These are phyloP conservation scores for Pseudogymnoascus sp. DNA, from an alignment of 2,329 filamentous ascomycete species.

Conservation along the genomic window DNA sequence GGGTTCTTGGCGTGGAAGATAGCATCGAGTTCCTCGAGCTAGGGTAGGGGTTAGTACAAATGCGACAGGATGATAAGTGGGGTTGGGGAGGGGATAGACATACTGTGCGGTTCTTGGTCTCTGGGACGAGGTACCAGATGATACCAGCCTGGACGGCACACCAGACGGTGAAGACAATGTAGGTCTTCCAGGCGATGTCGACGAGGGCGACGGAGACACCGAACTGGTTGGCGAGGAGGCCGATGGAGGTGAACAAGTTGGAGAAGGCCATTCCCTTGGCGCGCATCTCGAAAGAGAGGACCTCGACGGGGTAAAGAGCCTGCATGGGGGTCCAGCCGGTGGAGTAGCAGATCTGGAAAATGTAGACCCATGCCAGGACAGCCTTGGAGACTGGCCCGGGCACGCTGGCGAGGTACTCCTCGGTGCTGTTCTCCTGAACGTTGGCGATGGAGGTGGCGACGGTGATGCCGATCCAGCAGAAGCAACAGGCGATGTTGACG, in stretches of 20 bases:
- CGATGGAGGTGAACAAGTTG: conserved; percentile 35
- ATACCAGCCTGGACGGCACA: conserved; percentile 33
- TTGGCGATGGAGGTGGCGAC: conserved; percentile 29
- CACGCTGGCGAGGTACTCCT: background rate
- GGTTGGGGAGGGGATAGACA: background rate
- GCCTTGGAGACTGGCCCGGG: conserved; percentile 32
- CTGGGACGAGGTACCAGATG: conserved; percentile 42
- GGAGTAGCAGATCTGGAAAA: conserved; percentile 45
- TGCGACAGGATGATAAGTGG: background rate
- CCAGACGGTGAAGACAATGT: conserved; percentile 42
- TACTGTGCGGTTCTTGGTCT: conserved; percentile 40
- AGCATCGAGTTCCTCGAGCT: conserved; percentile 44
- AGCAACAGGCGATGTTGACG: conserved; percentile 38
- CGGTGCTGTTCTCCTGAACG: background rate
- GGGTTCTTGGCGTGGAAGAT: conserved; percentile 38
- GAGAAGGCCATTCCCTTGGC: conserved; percentile 48
- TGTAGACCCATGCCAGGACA: conserved; percentile 43
- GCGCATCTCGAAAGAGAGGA: conserved; percentile 44
- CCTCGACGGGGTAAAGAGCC: conserved; percentile 44
- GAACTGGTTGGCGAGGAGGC: conserved; percentile 38
- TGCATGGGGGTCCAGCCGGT: conserved; percentile 37
- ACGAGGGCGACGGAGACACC: conserved; percentile 38
- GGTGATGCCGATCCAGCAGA: conserved; percentile 44
- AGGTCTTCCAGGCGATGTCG: conserved; percentile 44
- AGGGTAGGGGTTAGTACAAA: background rate